A percentile compares a stretch with the other conserved stretches of the same genome.
These are phyloP conservation scores for Diplotaxis tenuifolia DNA, from an alignment of 345 rosid species.

Conservation along the genomic window DNA sequence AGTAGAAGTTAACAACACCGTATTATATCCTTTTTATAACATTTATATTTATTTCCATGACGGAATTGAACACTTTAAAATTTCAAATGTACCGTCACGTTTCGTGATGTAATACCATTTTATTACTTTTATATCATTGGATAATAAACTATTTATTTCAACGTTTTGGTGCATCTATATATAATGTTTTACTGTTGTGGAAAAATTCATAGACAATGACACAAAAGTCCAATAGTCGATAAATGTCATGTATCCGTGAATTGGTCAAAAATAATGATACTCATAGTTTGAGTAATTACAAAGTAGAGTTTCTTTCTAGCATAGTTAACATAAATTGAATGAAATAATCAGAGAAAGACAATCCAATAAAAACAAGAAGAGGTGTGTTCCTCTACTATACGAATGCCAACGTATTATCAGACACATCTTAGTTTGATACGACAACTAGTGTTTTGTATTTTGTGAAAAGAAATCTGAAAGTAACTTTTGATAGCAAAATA, in stretches of 20 bases:
- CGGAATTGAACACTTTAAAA: background rate
- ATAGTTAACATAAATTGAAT: background rate
- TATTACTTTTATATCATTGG: constrained; percentile 3
- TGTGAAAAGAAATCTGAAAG: too few species aligned
- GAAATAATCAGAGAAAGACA: background rate
- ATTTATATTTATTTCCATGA: background rate
- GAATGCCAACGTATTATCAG: background rate
- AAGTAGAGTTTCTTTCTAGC: background rate
- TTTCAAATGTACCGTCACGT: constrained; percentile 14
- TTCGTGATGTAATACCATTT: constrained; percentile 20
- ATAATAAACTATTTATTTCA: constrained; percentile 2
- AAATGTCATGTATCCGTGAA: background rate
- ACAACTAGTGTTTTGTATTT: background rate
- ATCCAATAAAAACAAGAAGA: background rate
- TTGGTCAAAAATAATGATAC: background rate
- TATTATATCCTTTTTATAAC: background rate
- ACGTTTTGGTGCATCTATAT: background rate
- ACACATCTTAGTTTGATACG: background rate
- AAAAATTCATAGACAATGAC: constrained; percentile 1
- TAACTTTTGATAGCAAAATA: too few species aligned
- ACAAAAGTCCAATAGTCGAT: constrained; percentile 4
- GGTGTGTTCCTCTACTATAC: background rate
- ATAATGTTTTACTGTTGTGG: background rate
- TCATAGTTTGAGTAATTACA: background rate
- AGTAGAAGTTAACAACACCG: background rate